Evolutionary conservation across 805 yeast genomes (phyloP).

Genomic region (Yamadazyma laniorum): DNA sequence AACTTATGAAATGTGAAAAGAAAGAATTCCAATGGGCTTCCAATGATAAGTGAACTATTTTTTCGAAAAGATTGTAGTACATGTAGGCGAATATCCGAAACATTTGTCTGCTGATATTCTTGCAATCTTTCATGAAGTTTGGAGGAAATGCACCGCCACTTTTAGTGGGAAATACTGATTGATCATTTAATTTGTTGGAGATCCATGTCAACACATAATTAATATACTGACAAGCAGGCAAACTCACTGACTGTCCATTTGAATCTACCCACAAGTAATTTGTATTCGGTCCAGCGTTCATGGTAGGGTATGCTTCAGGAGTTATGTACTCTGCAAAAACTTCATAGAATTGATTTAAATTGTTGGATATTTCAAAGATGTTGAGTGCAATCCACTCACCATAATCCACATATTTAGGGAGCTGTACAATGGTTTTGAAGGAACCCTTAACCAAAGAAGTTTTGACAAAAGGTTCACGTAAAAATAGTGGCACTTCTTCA

Average conservation of each 20-base stretch:
- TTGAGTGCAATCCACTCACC: slow-evolving; percentile 97
- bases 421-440: slow-evolving; percentile 89
- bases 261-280: slow-evolving; percentile 91
- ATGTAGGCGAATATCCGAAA: slow-evolving; percentile 94
- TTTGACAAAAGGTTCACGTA: slow-evolving; percentile 90
- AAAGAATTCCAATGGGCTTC: slow-evolving; percentile 99
- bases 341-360: slow-evolving; percentile 83
- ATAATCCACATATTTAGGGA: slow-evolving; percentile 91
- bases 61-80: slow-evolving; percentile 92
- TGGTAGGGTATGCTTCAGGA: slow-evolving; percentile 83
- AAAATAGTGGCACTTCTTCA: slow-evolving; percentile 57
- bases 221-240: slow-evolving; percentile 91
- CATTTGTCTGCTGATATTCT: slow-evolving; percentile 87
- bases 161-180: slow-evolving; percentile 86
- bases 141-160: slow-evolving; percentile 89
- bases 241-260: slow-evolving; percentile 68
- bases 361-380: slow-evolving; percentile 83
- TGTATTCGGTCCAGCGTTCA: slow-evolving; percentile 93
- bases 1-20: slow-evolving; percentile 90
- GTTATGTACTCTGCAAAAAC: slow-evolving; percentile 89
- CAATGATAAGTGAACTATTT: slow-evolving; percentile 81
- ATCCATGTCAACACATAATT: slow-evolving; percentile 92
- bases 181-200: slow-evolving; percentile 82
- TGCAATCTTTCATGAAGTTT: slow-evolving; percentile 75
- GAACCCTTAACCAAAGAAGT: slow-evolving; percentile 96